Base-by-base conservation (phyloP, 495 filamentous ascomycete species). In the Xylona heveae region DNA sequence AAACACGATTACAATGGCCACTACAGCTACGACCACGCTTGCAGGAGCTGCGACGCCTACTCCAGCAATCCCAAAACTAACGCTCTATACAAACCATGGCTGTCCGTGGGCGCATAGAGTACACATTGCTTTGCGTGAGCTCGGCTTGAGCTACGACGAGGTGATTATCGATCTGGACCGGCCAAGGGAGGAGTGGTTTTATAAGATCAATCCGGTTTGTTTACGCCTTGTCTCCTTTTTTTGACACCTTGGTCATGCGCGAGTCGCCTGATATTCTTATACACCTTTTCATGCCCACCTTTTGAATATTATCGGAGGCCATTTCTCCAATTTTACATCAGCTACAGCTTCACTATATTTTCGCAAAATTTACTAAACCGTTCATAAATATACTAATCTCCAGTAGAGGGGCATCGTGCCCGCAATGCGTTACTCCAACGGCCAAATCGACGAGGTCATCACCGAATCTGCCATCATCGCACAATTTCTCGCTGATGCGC, bases 41-140 rank as follows among this genome's bases (percentile, higher is more conserved):
- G n/a, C n/a, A n/a, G n/a, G n/a, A n/a, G n/a, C n/a, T n/a, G n/a
- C n/a, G n/a, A n/a, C n/a, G n/a, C n/a, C n/a, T n/a, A n/a, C n/a
- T n/a, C n/a, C n/a, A n/a, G n/a, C n/a, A n/a, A n/a, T n/a, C 6
- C 55, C 51, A 12, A 61, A 62, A 51, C 60, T 66, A 42, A 61
- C 48, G 26, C 48, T 81, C 16, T 90, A 90, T 51, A 85, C 78
- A 35, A 79, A 74, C 60, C 73, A 66, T 40, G 17, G 28, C 30
- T 90, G 81, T 52, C 82, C 82, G 10, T 90, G 66, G 64, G 80
- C 80, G 1, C 78, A 88, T 44, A 73, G 82, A 16, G 78, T 65
- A 1, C 74, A 90, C 45, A 83, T 85, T 28, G 66, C 67, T 5
- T 65, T 91, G 17, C 59, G 63, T 16, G 78, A 82, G 46, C 64